Conservation (phyloP, 768 basidiomycete species). For the Suillus subaureus region DNA sequence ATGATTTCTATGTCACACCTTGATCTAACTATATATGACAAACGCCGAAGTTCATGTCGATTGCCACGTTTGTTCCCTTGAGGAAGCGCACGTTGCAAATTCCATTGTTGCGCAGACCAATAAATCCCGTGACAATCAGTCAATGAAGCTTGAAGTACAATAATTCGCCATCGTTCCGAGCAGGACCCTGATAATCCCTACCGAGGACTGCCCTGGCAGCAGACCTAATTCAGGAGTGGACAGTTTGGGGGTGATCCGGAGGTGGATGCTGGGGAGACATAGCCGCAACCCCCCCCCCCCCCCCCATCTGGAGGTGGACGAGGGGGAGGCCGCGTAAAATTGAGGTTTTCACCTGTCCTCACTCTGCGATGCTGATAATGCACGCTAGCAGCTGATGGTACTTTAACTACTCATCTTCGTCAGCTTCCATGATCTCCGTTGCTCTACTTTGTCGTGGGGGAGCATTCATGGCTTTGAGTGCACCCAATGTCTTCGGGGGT, state of each 20-base stretch:
- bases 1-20: constrained; percentile 71
- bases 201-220: neutral
- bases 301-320: neutral
- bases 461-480: too few relatives aligned
- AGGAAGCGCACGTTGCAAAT: neutral
- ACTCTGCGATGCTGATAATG: neutral
- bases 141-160: neutral
- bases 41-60: neutral
- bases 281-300: neutral
- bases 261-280: neutral
- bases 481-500: too few relatives aligned
- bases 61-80: neutral
- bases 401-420: too few relatives aligned
- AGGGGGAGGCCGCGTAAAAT: neutral
- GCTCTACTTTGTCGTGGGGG: too few relatives aligned
- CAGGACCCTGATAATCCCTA: neutral
- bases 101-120: neutral
- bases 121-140: neutral
- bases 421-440: too few relatives aligned
- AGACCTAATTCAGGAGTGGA: neutral
- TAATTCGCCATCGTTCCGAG: neutral
- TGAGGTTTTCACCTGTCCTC: neutral
- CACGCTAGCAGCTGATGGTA: neutral
- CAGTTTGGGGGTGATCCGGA: too few relatives aligned
- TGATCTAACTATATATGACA: constrained; percentile 18